Base-by-base conservation (phyloP, 2,329 filamentous ascomycete genomes). In the Leptographium radiaticola region DNA sequence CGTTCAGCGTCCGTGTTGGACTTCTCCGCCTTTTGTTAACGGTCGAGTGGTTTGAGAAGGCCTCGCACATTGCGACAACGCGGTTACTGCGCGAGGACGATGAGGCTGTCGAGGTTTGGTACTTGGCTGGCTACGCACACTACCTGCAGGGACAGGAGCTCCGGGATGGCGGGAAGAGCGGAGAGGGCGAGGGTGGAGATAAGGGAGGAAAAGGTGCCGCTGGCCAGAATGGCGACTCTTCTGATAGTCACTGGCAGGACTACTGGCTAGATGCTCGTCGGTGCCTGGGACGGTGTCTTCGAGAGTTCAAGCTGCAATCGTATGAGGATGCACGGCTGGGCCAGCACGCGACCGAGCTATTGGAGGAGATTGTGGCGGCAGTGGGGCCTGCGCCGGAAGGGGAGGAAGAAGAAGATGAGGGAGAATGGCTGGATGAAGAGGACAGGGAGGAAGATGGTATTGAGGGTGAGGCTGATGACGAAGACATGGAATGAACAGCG, bases 91-190 rank as follows among this genome's bases (percentile, higher is more conserved):
- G 79, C 39, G 93, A 98, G 66, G 91, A 98, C 60, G 94, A 98
- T 65, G 79, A 86, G 64, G 95, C 91, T 66, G 87, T 98, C 20
- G 93, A 98, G 70, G 86, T 88, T 18, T 96, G 90, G 89, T 98
- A 98, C 70, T 76, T 98, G 6, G 93, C 93, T 45, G 94, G 93
- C 5, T 97, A 91, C 87, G 90, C 89, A 62, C 76, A 94, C 60
- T 88, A 89, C 65, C 77, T 95, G 55, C 73, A 86, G 58, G 87
- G 86, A 12, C 79, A 87, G 66, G 87, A 84, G 73, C 72, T 80
- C 62, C 79, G 75, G 61, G 68, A 68, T 58, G 66, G 68, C 38
- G 48, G 66, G 58, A 58, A 62, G 40, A 25, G n/a, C 25, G 31
- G 11, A 6, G 64, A 53, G 60, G 62, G 54, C 64, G 60, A 62